Evolutionary conservation across 1,284 basidiomycete genomes (phyloP).

Genomic region (Flammula alnicola): DNA sequence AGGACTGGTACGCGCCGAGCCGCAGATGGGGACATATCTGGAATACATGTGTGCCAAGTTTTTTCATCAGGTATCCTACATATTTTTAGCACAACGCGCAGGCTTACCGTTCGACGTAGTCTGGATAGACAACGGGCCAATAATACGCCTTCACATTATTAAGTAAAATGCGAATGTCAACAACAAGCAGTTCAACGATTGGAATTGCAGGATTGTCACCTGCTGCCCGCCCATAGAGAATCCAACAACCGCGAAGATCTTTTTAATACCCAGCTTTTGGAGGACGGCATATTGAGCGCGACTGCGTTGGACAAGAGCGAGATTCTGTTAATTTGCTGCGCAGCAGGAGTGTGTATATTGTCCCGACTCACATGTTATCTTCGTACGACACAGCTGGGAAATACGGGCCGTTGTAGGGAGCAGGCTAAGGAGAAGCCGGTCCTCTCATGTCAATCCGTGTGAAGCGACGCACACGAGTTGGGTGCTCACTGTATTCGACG

Average conservation of each 20-base stretch:
- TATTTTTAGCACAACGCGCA: slow-evolving; percentile 55
- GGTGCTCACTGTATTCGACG: slow-evolving; percentile 56
- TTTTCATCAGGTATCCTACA: not conserved
- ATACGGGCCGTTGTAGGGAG: slow-evolving; percentile 52
- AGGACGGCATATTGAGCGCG: too few relatives aligned
- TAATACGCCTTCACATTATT: slow-evolving; percentile 61
- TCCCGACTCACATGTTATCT: slow-evolving; percentile 61
- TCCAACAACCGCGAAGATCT: too few relatives aligned
- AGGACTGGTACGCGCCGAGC: slow-evolving; percentile 62
- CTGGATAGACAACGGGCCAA: slow-evolving; percentile 64
- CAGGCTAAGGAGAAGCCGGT: slow-evolving; percentile 36
- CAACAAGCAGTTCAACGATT: not conserved
- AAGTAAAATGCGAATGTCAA: slow-evolving; percentile 58
- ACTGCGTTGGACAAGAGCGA: too few relatives aligned
- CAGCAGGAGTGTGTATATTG: too few relatives aligned
- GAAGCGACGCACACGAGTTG: slow-evolving; percentile 16
- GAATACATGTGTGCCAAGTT: too few relatives aligned
- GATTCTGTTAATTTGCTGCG: too few relatives aligned
- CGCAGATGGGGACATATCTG: slow-evolving; percentile 58
- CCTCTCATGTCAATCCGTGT: slow-evolving; percentile 11
- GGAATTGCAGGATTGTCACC: slow-evolving; percentile 29
- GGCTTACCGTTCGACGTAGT: slow-evolving; percentile 55
- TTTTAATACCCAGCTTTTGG: too few relatives aligned
- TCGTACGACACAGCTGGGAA: slow-evolving; percentile 56
- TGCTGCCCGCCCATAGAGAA: slow-evolving; percentile 71